A percentile compares a stretch with the other conserved stretches of the same genome.
These are phyloP conservation scores for Colletotrichum camelliae DNA, from an alignment of 2,329 filamentous ascomycete species.

Conservation along the genomic window DNA sequence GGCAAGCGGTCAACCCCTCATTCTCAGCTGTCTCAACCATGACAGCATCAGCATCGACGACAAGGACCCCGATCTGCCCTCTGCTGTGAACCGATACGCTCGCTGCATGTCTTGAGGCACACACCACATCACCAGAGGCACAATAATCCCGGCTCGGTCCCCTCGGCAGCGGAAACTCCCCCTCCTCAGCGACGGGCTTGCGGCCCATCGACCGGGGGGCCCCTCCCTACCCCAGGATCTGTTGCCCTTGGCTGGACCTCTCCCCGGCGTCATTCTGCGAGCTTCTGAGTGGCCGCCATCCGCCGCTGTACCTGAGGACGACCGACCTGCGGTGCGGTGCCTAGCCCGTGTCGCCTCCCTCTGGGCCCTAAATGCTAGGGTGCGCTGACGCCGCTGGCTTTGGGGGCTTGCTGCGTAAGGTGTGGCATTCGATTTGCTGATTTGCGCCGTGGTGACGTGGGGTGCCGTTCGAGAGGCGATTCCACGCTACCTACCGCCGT, in stretches of 20 bases:
- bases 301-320: constrained; percentile 1
- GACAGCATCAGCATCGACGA: not conserved
- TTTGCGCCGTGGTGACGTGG: not conserved
- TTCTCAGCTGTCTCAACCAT: not conserved
- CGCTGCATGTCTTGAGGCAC: not conserved
- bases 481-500: not conserved
- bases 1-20: not conserved
- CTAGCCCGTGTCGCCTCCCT: not conserved
- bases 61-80: not conserved
- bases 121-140: not conserved
- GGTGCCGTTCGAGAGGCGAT: not conserved
- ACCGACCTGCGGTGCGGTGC: not conserved
- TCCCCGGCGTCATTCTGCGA: not conserved
- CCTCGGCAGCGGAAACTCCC: constrained; percentile 4
- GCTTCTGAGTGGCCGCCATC: constrained; percentile 4
- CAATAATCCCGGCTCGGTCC: not conserved
- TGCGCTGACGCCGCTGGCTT: not conserved
- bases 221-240: constrained; percentile 12
- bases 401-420: constrained; percentile 1
- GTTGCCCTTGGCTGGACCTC: not conserved
- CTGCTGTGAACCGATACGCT: not conserved
- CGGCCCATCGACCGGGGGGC: not conserved
- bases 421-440: constrained; percentile 2
- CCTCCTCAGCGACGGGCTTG: not conserved
- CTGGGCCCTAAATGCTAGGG: not conserved